Evolutionary conservation across 176 grass and related monocot genomes (phyloP).

Genomic region (Zoysia pacifica): DNA sequence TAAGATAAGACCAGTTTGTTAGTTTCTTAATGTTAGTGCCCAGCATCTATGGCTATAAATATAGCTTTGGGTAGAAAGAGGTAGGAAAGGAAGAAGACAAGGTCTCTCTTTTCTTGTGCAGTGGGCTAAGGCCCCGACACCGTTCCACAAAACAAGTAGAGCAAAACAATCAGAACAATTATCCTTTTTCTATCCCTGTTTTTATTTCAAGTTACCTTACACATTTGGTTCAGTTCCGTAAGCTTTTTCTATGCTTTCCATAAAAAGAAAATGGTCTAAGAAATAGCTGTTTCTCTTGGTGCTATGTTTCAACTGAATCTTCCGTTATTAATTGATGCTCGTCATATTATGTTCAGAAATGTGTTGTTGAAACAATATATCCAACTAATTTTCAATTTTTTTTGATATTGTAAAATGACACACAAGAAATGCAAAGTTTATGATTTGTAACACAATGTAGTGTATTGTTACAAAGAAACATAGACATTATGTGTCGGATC

Average conservation of each 20-base stretch:
- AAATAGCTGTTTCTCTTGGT: constrained; percentile 2
- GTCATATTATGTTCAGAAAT: constrained; percentile 15
- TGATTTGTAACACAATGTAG: background rate
- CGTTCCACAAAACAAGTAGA: background rate
- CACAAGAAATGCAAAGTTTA: constrained; percentile 2
- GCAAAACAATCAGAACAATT: constrained; percentile 24
- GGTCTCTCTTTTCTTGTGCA: no score
- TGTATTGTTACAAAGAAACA: constrained; percentile 21
- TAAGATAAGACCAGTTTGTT: no score
- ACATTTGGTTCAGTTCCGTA: background rate
- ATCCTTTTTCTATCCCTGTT: background rate
- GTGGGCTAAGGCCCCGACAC: no score
- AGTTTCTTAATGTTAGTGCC: no score
- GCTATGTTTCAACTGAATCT: constrained; percentile 12
- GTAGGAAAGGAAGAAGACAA: no score
- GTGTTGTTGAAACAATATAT: constrained; percentile 26
- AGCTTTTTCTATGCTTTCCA: constrained; percentile 3
- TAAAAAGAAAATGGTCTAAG: background rate
- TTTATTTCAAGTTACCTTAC: constrained; percentile 29
- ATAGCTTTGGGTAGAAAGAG: no score
- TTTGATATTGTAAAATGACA: background rate
- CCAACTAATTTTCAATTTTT: background rate
- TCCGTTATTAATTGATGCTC: constrained; percentile 10
- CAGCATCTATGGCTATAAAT: no score
- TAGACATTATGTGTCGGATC: background rate